phyloP scores from a whole-genome alignment of 768 basidiomycete genomes.

The Leccinum longicurvipes region DNA sequence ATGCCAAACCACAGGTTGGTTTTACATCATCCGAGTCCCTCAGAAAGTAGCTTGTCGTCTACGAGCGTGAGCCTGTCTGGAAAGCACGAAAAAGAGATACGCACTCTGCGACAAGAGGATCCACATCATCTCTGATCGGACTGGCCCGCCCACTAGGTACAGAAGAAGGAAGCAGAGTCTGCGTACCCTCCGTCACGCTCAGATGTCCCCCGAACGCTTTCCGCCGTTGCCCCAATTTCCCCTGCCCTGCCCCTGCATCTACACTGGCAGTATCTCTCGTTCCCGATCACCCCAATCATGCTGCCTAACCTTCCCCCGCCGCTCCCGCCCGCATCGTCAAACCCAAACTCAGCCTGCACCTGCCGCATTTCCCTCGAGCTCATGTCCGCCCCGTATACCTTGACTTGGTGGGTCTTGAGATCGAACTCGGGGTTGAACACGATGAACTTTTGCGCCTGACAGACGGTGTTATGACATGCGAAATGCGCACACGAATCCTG shows the following conservation, averaged over 20 bases:
- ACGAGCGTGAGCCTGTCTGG: background rate
- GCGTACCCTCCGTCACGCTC: conserved; percentile 39
- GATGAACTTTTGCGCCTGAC: conserved; percentile 87
- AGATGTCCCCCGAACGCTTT: conserved; percentile 61
- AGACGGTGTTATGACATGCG: too few relatives aligned
- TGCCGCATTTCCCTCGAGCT: conserved; percentile 65
- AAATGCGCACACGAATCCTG: conserved; percentile 87
- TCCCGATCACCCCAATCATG: conserved; percentile 51
- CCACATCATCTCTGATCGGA: too few relatives aligned
- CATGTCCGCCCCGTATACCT: too few relatives aligned
- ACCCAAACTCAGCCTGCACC: conserved; percentile 63
- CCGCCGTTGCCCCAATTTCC: conserved; percentile 43
- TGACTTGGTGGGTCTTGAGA: conserved; percentile 87
- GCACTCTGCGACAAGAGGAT: conserved; percentile 55
- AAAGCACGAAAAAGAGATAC: conserved; percentile 16
- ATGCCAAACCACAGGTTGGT: too few relatives aligned
- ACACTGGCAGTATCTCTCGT: conserved; percentile 33
- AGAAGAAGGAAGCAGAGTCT: conserved; percentile 12
- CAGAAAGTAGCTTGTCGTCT: conserved; percentile 69
- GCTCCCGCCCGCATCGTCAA: conserved; percentile 54
- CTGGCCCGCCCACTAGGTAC: conserved; percentile 29
- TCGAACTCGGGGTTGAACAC: conserved; percentile 90
- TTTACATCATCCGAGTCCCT: too few relatives aligned
- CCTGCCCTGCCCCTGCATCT: conserved; percentile 21
- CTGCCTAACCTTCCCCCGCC: conserved; percentile 51